Base-by-base conservation (phyloP, 805 yeast species). In the Kuraishia borneana region DNA sequence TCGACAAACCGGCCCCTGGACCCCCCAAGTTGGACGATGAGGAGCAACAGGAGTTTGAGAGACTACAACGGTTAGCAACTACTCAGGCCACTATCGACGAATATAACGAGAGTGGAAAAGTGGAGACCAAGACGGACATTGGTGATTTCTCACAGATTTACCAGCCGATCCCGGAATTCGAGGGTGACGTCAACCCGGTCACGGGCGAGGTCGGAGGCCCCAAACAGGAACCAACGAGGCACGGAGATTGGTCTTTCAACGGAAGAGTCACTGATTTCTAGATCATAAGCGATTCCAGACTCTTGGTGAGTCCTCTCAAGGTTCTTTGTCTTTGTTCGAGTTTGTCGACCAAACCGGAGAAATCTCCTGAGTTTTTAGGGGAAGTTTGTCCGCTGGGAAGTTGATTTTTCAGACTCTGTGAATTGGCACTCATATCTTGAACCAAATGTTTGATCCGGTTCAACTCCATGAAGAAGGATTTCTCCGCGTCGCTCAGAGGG, bases 181-280 rank as follows among this genome's bases (percentile, higher is more conserved):
- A 88, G 56, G 98, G 98, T 2, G 88, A 87, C 41, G 75, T 68
- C 13, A 92, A 92, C 51, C 98, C 98, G 0, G 70, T 64, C 38
- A 92, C 98, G 1, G 98, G 98, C 3, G 98, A 92, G 58, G 66
- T 80, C 17, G 95, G 95, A 32, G 98, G 98, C 0, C 98, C 98
- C 18, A 92, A 92, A 50, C 97, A 92, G 55, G 96, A 92, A 50
- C 98, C 98, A 1, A 65, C 85, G 42, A 60, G 54, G 36, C 89
- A 84, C 47, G 87, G 87, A 13, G 97, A 88, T 47, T 92, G 94
- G 73, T 79, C 96, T 6, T 92, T 80, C 56, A 89, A 92, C 50
- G 98, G 98, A 1, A 73, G 97, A 51, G 96, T 85, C 21, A 89
- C 97, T 2, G 98, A 92, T 54, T 92, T 92, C 50, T 92, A 57